Conservation (phyloP, 2,329 filamentous ascomycete genomes). For the Fusarium piperis region DNA sequence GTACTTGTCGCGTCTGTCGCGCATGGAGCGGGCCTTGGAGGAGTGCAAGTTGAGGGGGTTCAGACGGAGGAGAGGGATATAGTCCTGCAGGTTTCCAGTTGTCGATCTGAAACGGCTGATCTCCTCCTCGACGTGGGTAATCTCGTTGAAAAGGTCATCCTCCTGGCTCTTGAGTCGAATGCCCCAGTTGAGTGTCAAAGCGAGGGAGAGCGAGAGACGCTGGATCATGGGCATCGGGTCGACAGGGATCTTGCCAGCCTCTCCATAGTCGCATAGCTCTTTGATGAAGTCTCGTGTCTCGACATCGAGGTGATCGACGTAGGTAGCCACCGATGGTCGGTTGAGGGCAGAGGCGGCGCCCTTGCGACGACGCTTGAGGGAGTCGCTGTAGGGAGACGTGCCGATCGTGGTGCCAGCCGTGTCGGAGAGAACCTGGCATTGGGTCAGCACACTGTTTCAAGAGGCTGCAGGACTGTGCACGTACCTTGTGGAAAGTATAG, state of each 20-base stretch:
- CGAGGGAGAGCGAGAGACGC: conserved; percentile 68
- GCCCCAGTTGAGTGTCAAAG: conserved; percentile 74
- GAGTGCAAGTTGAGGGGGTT: conserved; percentile 71
- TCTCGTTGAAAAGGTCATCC: conserved; percentile 69
- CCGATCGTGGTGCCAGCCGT: conserved; percentile 75
- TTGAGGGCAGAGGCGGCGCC: conserved; percentile 73
- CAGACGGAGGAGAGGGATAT: conserved; percentile 66
- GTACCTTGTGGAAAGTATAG: conserved; percentile 68
- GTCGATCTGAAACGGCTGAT: conserved; percentile 68
- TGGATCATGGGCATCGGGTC: conserved; percentile 77
- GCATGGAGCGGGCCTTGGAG: conserved; percentile 67
- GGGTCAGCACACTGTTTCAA: background rate
- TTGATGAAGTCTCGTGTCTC: conserved; percentile 71
- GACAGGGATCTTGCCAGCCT: conserved; percentile 61
- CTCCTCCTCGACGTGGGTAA: conserved; percentile 70
- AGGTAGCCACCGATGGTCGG: conserved; percentile 70
- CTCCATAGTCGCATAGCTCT: conserved; percentile 68
- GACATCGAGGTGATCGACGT: conserved; percentile 69
- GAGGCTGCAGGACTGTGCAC: background rate
- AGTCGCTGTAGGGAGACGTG: conserved; percentile 73
- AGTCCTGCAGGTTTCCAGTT: conserved; percentile 70
- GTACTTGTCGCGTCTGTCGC: conserved; percentile 68
- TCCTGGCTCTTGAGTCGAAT: conserved; percentile 66
- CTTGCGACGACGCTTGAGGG: conserved; percentile 70
- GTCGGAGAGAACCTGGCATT: conserved; percentile 65